Percentiles rank a stretch among this genome's conserved stretches.
Evolutionary conservation across 345 rosid genomes (phyloP).

Genomic region (Brassica rapa): DNA sequence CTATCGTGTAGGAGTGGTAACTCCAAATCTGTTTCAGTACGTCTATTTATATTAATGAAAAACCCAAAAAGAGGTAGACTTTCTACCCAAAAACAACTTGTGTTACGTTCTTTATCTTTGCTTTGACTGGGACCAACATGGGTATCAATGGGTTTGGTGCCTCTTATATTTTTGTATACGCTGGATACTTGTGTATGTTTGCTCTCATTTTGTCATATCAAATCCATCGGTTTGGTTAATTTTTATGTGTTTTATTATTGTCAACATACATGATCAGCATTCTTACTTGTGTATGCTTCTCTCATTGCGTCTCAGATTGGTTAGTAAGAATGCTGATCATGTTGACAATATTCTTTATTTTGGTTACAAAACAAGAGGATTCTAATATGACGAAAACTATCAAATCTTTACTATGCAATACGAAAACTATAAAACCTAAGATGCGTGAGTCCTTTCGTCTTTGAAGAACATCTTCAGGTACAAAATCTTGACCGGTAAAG

Average conservation of each 20-base stretch:
- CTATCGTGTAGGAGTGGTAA: too few species aligned
- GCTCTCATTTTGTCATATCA: not conserved
- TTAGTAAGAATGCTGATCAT: not conserved
- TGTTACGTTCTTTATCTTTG: too few species aligned
- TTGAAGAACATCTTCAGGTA: not conserved
- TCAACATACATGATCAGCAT: too few species aligned
- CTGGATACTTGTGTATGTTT: constrained; percentile 13
- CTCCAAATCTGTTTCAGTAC: too few species aligned
- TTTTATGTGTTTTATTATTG: not conserved
- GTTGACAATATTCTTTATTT: not conserved
- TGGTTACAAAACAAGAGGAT: not conserved
- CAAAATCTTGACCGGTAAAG: constrained; percentile 12
- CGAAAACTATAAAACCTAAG: not conserved
- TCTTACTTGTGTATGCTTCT: too few species aligned
- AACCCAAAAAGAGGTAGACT: too few species aligned
- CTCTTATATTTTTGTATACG: constrained; percentile 15
- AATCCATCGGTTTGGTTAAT: not conserved
- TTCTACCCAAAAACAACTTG: too few species aligned
- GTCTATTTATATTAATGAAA: too few species aligned
- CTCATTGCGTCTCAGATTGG: not conserved
- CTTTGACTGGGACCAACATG: too few species aligned
- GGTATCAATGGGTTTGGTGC: constrained; percentile 2
- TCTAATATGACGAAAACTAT: not conserved
- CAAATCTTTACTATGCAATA: not conserved
- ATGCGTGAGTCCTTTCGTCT: not conserved